Base-by-base conservation (phyloP, 2,329 filamentous ascomycete genomes). In the Pyrenophora seminiperda region DNA sequence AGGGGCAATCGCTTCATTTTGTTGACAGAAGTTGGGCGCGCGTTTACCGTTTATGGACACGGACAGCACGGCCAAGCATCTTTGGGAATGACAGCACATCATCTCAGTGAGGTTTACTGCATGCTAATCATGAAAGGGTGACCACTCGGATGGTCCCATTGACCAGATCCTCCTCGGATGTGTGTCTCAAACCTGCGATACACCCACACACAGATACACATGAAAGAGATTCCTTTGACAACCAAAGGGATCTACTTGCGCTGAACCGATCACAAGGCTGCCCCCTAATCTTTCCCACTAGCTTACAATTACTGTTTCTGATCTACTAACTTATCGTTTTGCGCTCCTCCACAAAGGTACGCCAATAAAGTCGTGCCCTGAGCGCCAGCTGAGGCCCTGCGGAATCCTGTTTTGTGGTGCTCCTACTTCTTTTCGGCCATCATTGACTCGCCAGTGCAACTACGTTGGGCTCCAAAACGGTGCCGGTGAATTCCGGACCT, bases 51-150 rank as follows among this genome's bases (percentile, higher is more conserved):
- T 53, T 41, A 11, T 7, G 38, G 44, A 40, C 36, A 47, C 18
- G 7, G 43, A 45, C 20, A 36, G 49, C 34, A 47, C n/a, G 33
- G 15, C 43, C 30, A 40, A 41, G 20, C 41, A 20, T 29, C 34
- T 42, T 47, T 44, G 43, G 36, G 31, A 18, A n/a, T 44, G 40
- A 56, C 47, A 45, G 37, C 42, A 37, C 50, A 50, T 49, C 47
- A 37, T 37, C 29, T 29, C 34, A 29, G 29, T 15, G 15, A 22
- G 20, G 32, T 20, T 31, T 43, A 40, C 37, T 46, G 37, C 34
- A 37, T 40, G 37, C 7, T 45, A 10, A 22, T 47, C 39, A 34
- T 22, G 14, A 30, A 29, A 24, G 15, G 20, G 33, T 20, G 31
- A 20, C 50, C 42, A 47, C 13, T 38, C 18, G 38, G 15, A 30